These are phyloP conservation scores for Chenopodium suecicum DNA, from an alignment of 148 eudicot genomes.

Conservation along the genomic window DNA sequence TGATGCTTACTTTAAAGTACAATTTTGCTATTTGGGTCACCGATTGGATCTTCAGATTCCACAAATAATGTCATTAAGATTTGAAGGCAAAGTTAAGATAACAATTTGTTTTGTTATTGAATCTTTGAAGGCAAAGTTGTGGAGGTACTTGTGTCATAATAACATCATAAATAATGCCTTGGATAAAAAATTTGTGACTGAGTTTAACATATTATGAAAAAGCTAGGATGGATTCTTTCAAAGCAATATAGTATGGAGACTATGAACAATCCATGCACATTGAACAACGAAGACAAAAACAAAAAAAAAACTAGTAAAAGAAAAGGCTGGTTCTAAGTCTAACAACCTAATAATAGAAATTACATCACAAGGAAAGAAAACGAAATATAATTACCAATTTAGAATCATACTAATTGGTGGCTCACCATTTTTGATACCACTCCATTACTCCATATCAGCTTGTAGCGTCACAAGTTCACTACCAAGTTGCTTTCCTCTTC, in stretches of 20 bases:
- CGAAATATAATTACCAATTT: conserved; percentile 13
- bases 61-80: neutral
- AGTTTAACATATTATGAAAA: neutral
- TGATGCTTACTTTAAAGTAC: neutral
- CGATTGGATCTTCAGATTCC: neutral
- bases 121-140: neutral
- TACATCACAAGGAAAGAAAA: conserved; percentile 15
- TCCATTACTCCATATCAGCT: neutral
- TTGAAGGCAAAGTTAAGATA: neutral
- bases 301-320: neutral
- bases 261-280: neutral
- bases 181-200: neutral
- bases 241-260: neutral
- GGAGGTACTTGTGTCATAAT: neutral
- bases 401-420: conserved; percentile 12
- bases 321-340: neutral
- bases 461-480: neutral
- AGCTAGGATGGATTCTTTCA: neutral
- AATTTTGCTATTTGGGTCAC: neutral
- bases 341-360: neutral
- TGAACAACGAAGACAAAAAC: neutral
- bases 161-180: neutral
- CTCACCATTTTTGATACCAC: neutral
- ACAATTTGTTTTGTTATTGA: neutral
- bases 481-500: neutral